These are phyloP conservation scores for Mortierella sp. DNA, from an alignment of 371 early-diverging fungal species.

Conservation along the genomic window DNA sequence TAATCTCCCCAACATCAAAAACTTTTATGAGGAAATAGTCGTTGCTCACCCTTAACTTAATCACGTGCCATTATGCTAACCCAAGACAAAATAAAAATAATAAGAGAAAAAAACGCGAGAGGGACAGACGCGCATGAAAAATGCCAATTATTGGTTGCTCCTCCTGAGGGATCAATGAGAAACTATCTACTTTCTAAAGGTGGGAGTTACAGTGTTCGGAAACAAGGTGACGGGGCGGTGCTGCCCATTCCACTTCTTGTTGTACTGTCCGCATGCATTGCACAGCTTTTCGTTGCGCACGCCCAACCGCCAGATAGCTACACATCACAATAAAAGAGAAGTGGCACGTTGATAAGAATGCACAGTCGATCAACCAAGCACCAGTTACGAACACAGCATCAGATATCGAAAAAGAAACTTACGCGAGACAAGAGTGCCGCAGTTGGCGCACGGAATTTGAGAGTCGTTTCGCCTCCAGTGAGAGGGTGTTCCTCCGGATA, in stretches of 20 bases:
- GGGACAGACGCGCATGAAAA: not conserved
- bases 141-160: not conserved
- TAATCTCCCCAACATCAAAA: not conserved
- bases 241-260: conserved; percentile 54
- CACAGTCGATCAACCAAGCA: not conserved
- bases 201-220: conserved; percentile 31
- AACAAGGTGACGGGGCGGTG: conserved; percentile 39
- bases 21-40: conserved; percentile 8
- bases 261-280: conserved; percentile 54
- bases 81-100: not conserved
- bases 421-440: conserved; percentile 53
- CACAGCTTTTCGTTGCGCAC: conserved; percentile 51
- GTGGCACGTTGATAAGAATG: not conserved
- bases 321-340: not conserved
- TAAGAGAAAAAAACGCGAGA: not conserved
- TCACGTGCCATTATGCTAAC: not conserved
- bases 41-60: conserved; percentile 19
- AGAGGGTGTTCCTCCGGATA: conserved; percentile 38
- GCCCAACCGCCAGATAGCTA: conserved; percentile 55
- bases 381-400: not conserved
- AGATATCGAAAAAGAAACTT: conserved; percentile 11
- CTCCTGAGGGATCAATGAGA: not conserved
- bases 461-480: conserved; percentile 51
- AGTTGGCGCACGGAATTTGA: conserved; percentile 49
- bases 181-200: conserved; percentile 40